Base-by-base conservation (phyloP, 129 eudicot species). In the Arctium lappa region DNA sequence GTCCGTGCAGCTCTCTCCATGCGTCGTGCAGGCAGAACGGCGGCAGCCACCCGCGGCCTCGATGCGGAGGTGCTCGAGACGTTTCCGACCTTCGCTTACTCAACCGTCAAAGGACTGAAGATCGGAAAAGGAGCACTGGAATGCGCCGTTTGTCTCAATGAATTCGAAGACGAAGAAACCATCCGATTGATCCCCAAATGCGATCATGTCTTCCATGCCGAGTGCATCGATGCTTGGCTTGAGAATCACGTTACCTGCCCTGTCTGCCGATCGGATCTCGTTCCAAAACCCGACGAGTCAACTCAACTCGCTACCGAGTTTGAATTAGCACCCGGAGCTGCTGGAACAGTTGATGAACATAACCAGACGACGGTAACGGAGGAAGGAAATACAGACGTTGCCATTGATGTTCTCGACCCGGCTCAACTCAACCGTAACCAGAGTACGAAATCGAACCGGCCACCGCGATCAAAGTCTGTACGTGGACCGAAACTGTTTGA, bases 221-320 rank as follows among this genome's bases (percentile, higher is more conserved):
- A 93, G 62, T 95, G 99, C 33, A 90, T 95, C 69, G 97, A 91
- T 18, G 87, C 91, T 31, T 95, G 99, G 99, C 97, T 95, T 32
- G 88, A 89, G 40, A 80, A 87, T 12, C 97, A 93, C 84, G 91
- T 86, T 1, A 95, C 99, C 16, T 95, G 99, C 70, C 99, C 99
- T 0, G 88, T 87, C 0, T 87, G 97, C 75, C 87, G 97, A 6
- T 89, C 93, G 1, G 81, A 86, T 37, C 89, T 92, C 18, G 88
- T 82, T 6, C 90, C 93, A 6, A 75, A 88, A 76, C 87, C 90
- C 22, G 92, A 84, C 0, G 94, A 89, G 2, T 29, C 83, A 72
- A 4, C 32, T 69, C 74, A 72, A 10, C 16, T 40, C 8, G 80
- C 72, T 3, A 65, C 11, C 1, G 18, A 81, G 40, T 65, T 73